Evolutionary conservation across 805 yeast species (phyloP).

Genomic region (Candida fluviatilis): DNA sequence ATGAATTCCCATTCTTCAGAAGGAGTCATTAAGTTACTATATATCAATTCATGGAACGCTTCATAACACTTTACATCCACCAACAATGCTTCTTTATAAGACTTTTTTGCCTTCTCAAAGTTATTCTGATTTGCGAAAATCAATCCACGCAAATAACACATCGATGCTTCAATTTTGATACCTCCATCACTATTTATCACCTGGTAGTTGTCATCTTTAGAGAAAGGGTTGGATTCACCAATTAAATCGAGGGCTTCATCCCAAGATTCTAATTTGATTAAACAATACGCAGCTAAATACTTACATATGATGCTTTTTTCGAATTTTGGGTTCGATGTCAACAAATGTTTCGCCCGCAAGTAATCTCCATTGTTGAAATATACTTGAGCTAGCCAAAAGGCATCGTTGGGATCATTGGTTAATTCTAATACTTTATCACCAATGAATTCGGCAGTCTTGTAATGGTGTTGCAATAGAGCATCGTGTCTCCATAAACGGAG

Average conservation of each 20-base stretch:
- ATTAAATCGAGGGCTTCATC: slow-evolving; percentile 86
- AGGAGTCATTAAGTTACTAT: slow-evolving; percentile 74
- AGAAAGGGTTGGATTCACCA: slow-evolving; percentile 78
- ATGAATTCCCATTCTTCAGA: slow-evolving; percentile 83
- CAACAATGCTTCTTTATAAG: slow-evolving; percentile 78
- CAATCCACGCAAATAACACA: slow-evolving; percentile 81
- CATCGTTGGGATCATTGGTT: slow-evolving; percentile 87
- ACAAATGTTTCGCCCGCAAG: slow-evolving; percentile 70
- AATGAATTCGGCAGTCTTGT: slow-evolving; percentile 81
- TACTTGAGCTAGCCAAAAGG: slow-evolving; percentile 94
- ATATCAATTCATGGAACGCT: slow-evolving; percentile 77
- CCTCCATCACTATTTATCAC: slow-evolving; percentile 70
- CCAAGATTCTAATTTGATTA: slow-evolving; percentile 68
- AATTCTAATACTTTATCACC: slow-evolving; percentile 87
- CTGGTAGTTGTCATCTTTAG: slow-evolving; percentile 35
- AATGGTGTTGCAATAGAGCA: slow-evolving; percentile 88
- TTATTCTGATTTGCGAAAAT: slow-evolving; percentile 80
- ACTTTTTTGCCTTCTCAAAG: slow-evolving; percentile 80
- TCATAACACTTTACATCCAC: slow-evolving; percentile 92
- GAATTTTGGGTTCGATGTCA: slow-evolving; percentile 51
- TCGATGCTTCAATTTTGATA: slow-evolving; percentile 78
- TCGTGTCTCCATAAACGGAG: slow-evolving; percentile 91
- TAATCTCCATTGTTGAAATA: slow-evolving; percentile 73
- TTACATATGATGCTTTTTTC: slow-evolving; percentile 69
- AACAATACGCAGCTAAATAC: slow-evolving; percentile 72